Base-by-base conservation (phyloP, 2,329 filamentous ascomycete species). In the Alternaria sp. region DNA sequence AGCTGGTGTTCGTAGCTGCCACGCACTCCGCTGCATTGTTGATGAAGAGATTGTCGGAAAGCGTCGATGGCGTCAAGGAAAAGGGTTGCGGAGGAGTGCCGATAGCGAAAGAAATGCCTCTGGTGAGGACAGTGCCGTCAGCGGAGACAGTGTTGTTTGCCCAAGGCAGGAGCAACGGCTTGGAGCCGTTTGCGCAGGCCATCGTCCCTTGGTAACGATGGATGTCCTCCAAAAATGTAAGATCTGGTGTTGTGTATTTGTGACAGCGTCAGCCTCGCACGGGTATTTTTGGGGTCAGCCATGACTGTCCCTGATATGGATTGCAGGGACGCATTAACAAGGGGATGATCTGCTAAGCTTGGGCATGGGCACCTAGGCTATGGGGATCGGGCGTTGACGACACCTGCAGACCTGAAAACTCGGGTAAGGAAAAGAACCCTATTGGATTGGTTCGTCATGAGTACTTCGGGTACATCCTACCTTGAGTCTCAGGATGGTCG, bases 121-220 rank as follows among this genome's bases (percentile, higher is more conserved):
- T 63, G n/a, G 65, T 64, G 25, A 68, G 30, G 30, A 68, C 61
- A 15, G 58, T 52, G 54, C 63, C 65, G 10, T 59, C 57, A 21
- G 65, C 59, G 9, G 67, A 66, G 21, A 66, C 63, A 21, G 67
- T 59, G 40, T 67, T 63, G 58, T 69, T 69, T 15, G 67, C 61
- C 67, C 67, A 69, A 4, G 67, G 67, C 45, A 69, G 23, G 11
- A 69, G 57, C 62, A 69, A 56, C 46, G 67, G 65, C 49, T 43
- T 61, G 12, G 67, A 69, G 57, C 67, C 65, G 44, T 69, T 69
- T 26, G 67, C 36, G 47, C 67, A 69, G 28, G 64, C 66, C 66
- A 68, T 68, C 10, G 44, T 40, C 36, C 36, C 36, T 40, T 17
- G 36, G n/a, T 30, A n/a, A 58, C 59, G 40, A 50, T 19, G 11